These are phyloP conservation scores for Pinus albicaulis DNA, from an alignment of 75 land plant genomes.

Conservation along the genomic window DNA sequence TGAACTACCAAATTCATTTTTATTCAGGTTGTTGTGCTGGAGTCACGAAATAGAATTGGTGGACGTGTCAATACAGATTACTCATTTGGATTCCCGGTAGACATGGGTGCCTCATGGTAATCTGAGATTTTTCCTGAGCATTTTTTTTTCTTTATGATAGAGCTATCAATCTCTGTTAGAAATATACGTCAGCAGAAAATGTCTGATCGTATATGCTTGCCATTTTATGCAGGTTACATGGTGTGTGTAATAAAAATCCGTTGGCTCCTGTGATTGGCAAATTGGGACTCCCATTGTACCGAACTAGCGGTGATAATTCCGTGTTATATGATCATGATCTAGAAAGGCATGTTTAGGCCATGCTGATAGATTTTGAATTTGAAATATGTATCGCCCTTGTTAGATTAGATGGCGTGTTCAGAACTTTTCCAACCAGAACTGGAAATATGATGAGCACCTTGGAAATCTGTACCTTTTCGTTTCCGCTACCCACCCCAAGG, in stretches of 20 bases:
- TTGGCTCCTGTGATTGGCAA: slow-evolving; percentile 44
- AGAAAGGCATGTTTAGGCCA: slow-evolving; percentile 29
- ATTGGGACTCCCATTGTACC: slow-evolving; percentile 42
- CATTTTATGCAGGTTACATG: slow-evolving; percentile 38
- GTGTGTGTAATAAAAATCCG: slow-evolving; percentile 45
- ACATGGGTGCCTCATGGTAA: slow-evolving; percentile 57
- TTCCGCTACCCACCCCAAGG: background rate
- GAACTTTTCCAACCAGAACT: background rate
- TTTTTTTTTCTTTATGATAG: background rate
- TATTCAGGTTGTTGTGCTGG: slow-evolving; percentile 43
- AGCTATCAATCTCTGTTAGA: background rate
- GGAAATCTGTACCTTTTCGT: background rate
- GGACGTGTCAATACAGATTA: slow-evolving; percentile 49
- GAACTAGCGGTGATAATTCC: slow-evolving; percentile 51
- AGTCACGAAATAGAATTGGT: slow-evolving; percentile 48
- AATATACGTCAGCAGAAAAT: background rate
- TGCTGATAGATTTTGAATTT: too few relatives aligned
- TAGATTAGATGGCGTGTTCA: background rate
- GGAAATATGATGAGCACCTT: background rate
- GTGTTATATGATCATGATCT: slow-evolving; percentile 56
- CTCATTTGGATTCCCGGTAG: slow-evolving; percentile 55
- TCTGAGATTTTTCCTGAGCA: background rate
- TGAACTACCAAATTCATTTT: background rate
- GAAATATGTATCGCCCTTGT: background rate
- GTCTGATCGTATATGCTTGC: background rate